Evolutionary conservation across 345 rosid genomes (phyloP), one percentile per base, ranked within the genome.

Genomic region (Pugionium cornutum): DNA sequence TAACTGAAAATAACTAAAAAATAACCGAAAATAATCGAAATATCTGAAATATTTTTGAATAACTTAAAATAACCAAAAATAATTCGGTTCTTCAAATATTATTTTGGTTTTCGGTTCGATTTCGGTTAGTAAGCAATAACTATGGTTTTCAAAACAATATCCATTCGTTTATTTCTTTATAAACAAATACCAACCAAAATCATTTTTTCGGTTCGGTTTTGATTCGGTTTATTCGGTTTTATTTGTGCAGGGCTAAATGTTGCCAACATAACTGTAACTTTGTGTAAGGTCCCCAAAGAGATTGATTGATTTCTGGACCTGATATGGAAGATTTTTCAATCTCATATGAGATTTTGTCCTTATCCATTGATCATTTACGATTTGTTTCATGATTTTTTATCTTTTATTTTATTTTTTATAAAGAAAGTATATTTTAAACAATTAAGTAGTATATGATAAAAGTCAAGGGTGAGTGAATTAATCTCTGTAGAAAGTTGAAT

Each of bases 321-420:
- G 48, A 58, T 61, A 35, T 50, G 28, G 31, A 51, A 58, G 49
- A 58, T 58, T 65, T 55, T n/a, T 33, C 60, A 64, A 64, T 41
- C 76, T 49, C 76, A 49, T 70, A 56, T 66, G 76, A 34, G 62
- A 51, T 67, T 32, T 73, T 18, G 49, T 66, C 67, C 36, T 70
- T 27, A 62, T 55, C 63, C 51, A 11, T 31, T 46, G 28, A 62
- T 70, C 4, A 8, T 32, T 34, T 33, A 40, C 8, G 11, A 28
- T 45, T 54, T 54, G 51, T 56, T 29, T 35, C 27, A 50, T 50
- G 34, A 4, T 26, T 36, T 18, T 27, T 58, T 41, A 32, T 50
- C 42, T 27, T 68, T 8, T 34, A 53, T 42, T 34, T 61, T 37
- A 26, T 42, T 45, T 11, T 18, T 18, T 18, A 18, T 18, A 18